Evolutionary conservation across 495 filamentous ascomycete genomes (phyloP).

Genomic region (Cercophora scortea): DNA sequence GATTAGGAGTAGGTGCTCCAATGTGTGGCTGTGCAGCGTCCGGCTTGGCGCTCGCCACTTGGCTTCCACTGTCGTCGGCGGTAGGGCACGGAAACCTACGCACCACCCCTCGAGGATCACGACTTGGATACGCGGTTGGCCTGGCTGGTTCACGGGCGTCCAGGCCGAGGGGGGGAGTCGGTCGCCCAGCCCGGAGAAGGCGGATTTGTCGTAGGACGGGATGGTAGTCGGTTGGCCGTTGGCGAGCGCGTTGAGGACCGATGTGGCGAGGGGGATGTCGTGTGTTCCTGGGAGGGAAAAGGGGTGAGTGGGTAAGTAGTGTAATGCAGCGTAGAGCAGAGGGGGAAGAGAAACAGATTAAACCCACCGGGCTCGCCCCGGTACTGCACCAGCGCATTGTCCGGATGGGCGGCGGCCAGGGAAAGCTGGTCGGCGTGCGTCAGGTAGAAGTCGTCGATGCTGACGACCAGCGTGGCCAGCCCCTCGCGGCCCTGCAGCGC

Average conservation of each 20-base stretch:
- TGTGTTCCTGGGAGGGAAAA: conserved; percentile 55
- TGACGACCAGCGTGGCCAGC: conserved; percentile 67
- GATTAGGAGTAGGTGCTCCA: conserved; percentile 63
- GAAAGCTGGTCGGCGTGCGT: conserved; percentile 61
- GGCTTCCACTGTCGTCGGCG: conserved; percentile 41
- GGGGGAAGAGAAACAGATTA: neutral
- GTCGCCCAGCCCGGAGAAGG: conserved; percentile 71
- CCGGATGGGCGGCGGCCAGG: conserved; percentile 55
- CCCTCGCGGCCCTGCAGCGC: conserved; percentile 60
- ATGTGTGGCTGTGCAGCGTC: conserved; percentile 47
- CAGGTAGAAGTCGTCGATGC: conserved; percentile 90
- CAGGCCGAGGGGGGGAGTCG: conserved; percentile 54
- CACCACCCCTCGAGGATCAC: conserved; percentile 92
- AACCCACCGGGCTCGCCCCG: conserved; percentile 63
- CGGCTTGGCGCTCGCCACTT: conserved; percentile 44
- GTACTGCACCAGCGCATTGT: conserved; percentile 71
- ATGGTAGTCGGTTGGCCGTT: conserved; percentile 48
- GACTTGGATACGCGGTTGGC: conserved; percentile 38
- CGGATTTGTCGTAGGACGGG: conserved; percentile 79
- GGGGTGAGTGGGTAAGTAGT: neutral
- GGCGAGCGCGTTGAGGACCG: conserved; percentile 56
- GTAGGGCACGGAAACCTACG: conserved; percentile 71
- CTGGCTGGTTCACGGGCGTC: conserved; percentile 52
- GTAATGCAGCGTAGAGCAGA: neutral
- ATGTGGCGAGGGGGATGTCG: conserved; percentile 57